Base-by-base conservation (phyloP, 192 early-diverging fungal species). In the Coemansia sp. region DNA sequence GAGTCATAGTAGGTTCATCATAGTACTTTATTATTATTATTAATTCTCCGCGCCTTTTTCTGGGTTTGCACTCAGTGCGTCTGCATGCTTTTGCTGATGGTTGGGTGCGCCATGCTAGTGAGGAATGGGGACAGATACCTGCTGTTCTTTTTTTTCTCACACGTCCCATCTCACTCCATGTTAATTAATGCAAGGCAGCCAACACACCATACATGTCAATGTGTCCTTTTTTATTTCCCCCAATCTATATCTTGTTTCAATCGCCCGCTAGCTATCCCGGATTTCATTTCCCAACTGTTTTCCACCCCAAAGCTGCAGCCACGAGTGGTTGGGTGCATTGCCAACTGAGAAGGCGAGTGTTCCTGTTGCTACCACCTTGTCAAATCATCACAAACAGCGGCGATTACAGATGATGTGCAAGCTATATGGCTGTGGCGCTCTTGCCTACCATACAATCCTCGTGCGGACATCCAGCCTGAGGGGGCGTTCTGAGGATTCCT, bases 41-140 rank as follows among this genome's bases (percentile, higher is more conserved):
- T 51, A 51, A 51, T 51, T 51, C 48, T 51, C 48, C 48, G 48
- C 51, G 31, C 1, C 4, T 55, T 55, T 55, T 55, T 26, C 24
- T 55, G 51, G 51, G 51, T 55, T 10, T 33, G 24, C 11, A 31
- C 14, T 13, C 13, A 14, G 16, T 28, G 24, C 24, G 26, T 26
- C 51, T 55, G 51, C 51, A 55, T 55, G 14, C 24, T 31, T 28
- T 6, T 26, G 11, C 26, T 55, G 26, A 33, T 33, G 51, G 51
- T 31, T 31, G 51, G 51, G 51, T 55, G 51, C 51, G 31, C 31
- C 51, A 55, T 55, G 51, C 51, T 55, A 14, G 26, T 55, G 51
- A 55, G 51, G 51, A 16, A 14, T 50, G 48, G 43, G 43, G 43
- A 18, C 43, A 45, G 16, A 45, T 45, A 45, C 43, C 43, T 45